These are phyloP conservation scores for Lipomyces anomalus DNA, from an alignment of 805 yeast genomes.

Conservation along the genomic window DNA sequence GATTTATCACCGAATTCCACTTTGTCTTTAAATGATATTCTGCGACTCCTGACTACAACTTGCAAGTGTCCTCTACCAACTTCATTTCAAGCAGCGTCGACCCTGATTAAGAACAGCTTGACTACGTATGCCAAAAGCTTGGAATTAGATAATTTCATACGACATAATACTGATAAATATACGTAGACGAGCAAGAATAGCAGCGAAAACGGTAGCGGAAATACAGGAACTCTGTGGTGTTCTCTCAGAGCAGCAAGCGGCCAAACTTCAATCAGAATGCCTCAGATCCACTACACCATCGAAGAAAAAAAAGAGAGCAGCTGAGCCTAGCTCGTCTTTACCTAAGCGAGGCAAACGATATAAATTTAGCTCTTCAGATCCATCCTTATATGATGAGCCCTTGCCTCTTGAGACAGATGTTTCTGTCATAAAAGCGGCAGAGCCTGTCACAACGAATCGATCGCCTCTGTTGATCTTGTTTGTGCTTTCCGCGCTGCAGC, in stretches of 20 bases:
- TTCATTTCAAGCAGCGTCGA: conserved; percentile 16
- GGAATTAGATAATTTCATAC: neutral
- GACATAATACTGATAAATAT: neutral
- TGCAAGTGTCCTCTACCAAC: conserved; percentile 14
- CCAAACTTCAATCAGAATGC: conserved; percentile 7
- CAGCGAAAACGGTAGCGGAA: conserved; percentile 6
- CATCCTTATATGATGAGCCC: too few species aligned
- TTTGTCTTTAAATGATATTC: conserved; percentile 17
- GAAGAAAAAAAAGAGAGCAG: neutral
- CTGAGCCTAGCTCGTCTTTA: neutral
- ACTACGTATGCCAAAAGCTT: conserved; percentile 6
- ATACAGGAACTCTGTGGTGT: conserved; percentile 5
- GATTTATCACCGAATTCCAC: too few species aligned
- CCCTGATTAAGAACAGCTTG: conserved; percentile 10
- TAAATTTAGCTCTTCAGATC: too few species aligned
- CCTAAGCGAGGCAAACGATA: too few species aligned
- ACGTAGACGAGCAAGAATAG: conserved; percentile 9
- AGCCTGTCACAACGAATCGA: conserved; percentile 10
- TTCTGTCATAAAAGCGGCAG: too few species aligned
- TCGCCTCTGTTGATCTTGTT: conserved; percentile 22
- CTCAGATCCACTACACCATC: neutral
- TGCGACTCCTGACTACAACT: conserved; percentile 10
- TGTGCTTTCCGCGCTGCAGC: conserved; percentile 9
- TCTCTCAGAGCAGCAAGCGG: conserved; percentile 6
- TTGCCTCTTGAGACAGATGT: too few species aligned